phyloP scores from a whole-genome alignment of 495 filamentous ascomycete species.

The Tuber microsphaerosporum region DNA sequence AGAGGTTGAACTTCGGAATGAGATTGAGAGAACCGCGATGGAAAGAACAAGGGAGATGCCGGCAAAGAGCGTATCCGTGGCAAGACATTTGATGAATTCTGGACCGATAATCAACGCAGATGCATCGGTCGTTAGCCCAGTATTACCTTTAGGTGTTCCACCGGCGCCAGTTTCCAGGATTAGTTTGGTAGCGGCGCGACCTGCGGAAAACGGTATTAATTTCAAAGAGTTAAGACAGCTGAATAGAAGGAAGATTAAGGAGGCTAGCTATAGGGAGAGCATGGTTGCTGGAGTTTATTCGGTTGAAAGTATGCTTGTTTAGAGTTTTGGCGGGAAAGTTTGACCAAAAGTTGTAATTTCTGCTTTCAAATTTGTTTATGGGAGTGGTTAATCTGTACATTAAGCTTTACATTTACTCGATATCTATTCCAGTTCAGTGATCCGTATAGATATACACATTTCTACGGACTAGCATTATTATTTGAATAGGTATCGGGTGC shows the following conservation, averaged over 20 bases:
- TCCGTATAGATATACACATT: neutral
- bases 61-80: neutral
- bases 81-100: neutral
- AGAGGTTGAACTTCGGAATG: neutral
- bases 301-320: constrained; percentile 40
- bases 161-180: constrained; percentile 12
- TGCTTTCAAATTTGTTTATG: neutral
- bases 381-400: neutral
- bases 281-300: constrained; percentile 38
- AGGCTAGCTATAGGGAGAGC: constrained; percentile 30
- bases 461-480: neutral
- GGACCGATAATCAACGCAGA: neutral
- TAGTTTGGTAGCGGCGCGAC: neutral
- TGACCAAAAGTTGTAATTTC: neutral
- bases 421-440: neutral
- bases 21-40: neutral
- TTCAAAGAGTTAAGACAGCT: constrained; percentile 6
- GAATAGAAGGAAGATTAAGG: constrained; percentile 22
- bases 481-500: neutral
- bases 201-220: neutral
- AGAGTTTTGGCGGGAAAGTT: constrained; percentile 5
- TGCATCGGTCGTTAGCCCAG: constrained; percentile 6
- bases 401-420: neutral
- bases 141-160: constrained; percentile 25
- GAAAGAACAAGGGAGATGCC: neutral